Percentiles rank a stretch among this genome's conserved stretches.
These are phyloP conservation scores for Podaxis sp. DNA, from an alignment of 768 basidiomycete genomes.

Conservation along the genomic window DNA sequence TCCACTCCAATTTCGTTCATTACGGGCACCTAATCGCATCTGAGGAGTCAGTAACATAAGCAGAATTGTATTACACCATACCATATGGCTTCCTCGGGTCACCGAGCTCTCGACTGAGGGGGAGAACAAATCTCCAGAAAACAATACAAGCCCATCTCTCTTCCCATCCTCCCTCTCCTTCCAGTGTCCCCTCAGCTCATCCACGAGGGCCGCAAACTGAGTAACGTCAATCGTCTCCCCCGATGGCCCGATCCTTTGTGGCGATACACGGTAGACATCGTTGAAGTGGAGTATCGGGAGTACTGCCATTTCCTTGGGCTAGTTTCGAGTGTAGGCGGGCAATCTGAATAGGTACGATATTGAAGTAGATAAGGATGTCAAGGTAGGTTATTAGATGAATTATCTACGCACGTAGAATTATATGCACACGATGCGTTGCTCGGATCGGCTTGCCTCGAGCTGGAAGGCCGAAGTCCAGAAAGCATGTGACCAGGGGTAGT, in stretches of 20 bases:
- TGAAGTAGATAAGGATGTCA: not conserved
- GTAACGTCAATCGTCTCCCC: constrained; percentile 77
- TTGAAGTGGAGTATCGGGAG: constrained; percentile 66
- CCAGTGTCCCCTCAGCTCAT: constrained; percentile 61
- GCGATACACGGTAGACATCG: constrained; percentile 78
- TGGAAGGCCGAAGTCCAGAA: not conserved
- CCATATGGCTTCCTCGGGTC: constrained; percentile 90
- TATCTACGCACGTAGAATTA: not conserved
- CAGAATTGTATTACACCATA: constrained; percentile 23
- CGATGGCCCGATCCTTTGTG: constrained; percentile 58
- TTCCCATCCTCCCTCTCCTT: constrained; percentile 33
- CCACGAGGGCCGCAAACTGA: constrained; percentile 74
- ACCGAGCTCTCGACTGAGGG: constrained; percentile 85
- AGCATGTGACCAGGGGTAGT: not conserved
- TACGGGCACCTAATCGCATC: constrained; percentile 64
- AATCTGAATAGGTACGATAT: not conserved
- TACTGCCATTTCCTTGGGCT: constrained; percentile 8
- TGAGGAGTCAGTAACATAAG: not conserved
- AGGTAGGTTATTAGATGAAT: not conserved
- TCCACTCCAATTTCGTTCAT: constrained; percentile 81
- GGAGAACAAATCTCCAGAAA: constrained; percentile 87
- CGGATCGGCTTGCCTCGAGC: not conserved
- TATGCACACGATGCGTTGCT: not conserved
- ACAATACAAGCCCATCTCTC: constrained; percentile 73
- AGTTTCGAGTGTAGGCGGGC: not conserved